phyloP scores from a whole-genome alignment of 1,284 basidiomycete genomes.

The Sporisorium reilianum region DNA sequence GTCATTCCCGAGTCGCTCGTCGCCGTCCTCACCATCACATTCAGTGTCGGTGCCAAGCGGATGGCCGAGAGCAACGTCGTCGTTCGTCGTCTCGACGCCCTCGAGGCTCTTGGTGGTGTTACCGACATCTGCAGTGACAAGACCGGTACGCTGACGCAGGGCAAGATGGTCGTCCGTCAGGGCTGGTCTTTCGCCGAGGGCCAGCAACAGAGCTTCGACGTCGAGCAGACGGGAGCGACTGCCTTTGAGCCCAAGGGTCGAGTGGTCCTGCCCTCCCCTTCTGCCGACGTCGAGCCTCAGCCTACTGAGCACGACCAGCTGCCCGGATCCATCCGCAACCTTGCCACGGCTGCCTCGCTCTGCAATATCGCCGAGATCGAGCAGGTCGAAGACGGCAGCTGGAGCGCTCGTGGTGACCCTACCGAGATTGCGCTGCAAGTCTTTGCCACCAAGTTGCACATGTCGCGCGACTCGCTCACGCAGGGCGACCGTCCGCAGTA shows the following conservation, averaged over 20 bases:
- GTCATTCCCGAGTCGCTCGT: constrained; percentile 70
- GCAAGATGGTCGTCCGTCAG: constrained; percentile 64
- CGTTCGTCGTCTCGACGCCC: constrained; percentile 62
- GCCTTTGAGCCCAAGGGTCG: constrained; percentile 57
- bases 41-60: constrained; percentile 63
- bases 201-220: constrained; percentile 38
- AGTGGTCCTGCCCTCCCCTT: constrained; percentile 22
- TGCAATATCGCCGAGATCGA: constrained; percentile 62
- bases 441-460: constrained; percentile 52
- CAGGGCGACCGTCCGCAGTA: constrained; percentile 21
- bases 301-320: constrained; percentile 24
- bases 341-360: constrained; percentile 59
- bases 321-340: constrained; percentile 32
- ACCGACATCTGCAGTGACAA: constrained; percentile 62
- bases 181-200: constrained; percentile 42
- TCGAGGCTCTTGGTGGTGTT: constrained; percentile 63
- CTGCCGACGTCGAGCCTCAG: constrained; percentile 16
- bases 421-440: constrained; percentile 64
- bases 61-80: constrained; percentile 64
- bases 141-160: constrained; percentile 65
- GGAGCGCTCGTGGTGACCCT: constrained; percentile 58
- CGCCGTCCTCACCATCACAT: constrained; percentile 68
- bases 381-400: constrained; percentile 36
- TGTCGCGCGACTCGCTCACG: constrained; percentile 43
- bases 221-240: constrained; percentile 54